phyloP scores from a whole-genome alignment of 1,284 basidiomycete genomes.

The Ganoderma multipileum region DNA sequence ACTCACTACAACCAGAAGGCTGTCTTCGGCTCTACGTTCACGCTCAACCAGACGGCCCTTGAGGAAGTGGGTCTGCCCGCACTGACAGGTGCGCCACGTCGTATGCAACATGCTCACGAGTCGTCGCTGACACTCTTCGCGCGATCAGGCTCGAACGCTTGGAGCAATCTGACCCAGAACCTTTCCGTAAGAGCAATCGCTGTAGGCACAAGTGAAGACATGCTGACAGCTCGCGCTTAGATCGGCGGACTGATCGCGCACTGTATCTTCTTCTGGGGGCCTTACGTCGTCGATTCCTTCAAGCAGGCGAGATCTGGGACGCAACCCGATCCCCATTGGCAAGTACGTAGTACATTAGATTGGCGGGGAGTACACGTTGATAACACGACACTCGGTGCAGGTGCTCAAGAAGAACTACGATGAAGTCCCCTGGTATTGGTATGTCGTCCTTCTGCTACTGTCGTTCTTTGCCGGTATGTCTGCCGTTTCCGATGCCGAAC shows the following conservation, averaged over 20 bases:
- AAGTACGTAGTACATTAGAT: constrained; percentile 38
- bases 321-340: constrained; percentile 66
- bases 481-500: background rate
- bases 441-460: constrained; percentile 52
- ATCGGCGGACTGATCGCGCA: constrained; percentile 72
- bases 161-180: constrained; percentile 58
- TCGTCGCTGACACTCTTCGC: background rate
- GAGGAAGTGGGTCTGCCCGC: constrained; percentile 59
- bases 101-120: too few relatives aligned
- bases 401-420: constrained; percentile 46
- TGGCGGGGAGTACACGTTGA: background rate
- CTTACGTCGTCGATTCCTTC: constrained; percentile 56
- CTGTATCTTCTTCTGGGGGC: constrained; percentile 65
- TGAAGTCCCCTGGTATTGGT: constrained; percentile 64
- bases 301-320: constrained; percentile 51
- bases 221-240: constrained; percentile 35
- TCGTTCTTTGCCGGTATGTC: constrained; percentile 60
- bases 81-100: constrained; percentile 32
- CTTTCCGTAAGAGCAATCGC: constrained; percentile 49
- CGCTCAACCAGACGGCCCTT: constrained; percentile 62
- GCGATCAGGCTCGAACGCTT: constrained; percentile 62
- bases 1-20: constrained; percentile 60
- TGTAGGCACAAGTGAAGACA: background rate
- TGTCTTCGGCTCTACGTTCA: constrained; percentile 58
- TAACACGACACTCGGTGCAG: constrained; percentile 46